A percentile compares a stretch with the other conserved stretches of the same genome.
These are phyloP conservation scores for Xylaria sp. DNA, from an alignment of 2,329 filamentous ascomycete genomes.

Conservation along the genomic window DNA sequence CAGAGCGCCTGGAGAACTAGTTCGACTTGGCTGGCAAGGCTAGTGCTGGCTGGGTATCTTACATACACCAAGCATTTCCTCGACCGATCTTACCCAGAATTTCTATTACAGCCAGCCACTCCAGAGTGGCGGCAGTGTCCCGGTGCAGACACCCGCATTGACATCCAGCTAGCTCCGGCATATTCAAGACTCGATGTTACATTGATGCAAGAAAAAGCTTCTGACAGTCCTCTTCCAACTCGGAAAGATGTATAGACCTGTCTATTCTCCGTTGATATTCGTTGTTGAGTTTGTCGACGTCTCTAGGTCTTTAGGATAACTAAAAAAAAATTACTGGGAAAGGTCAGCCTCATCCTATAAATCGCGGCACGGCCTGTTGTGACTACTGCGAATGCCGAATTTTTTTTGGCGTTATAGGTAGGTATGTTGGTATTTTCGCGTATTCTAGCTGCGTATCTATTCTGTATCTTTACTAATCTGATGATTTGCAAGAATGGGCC, in stretches of 20 bases:
- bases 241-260: background rate
- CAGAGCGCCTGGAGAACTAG: conserved; percentile 9
- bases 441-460: conserved; percentile 1
- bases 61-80: conserved; percentile 3
- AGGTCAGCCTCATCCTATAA: background rate
- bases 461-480: conserved; percentile 1
- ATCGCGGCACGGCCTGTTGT: background rate
- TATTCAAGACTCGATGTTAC: conserved; percentile 18
- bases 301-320: conserved; percentile 5
- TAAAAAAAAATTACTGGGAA: conserved; percentile 1
- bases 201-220: conserved; percentile 16
- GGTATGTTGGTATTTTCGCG: background rate
- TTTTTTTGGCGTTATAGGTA: background rate
- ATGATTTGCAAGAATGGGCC: conserved; percentile 1
- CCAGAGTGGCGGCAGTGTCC: conserved; percentile 10
- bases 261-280: background rate
- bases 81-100: conserved; percentile 15
- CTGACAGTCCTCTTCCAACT: conserved; percentile 11
- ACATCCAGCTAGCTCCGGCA: conserved; percentile 17
- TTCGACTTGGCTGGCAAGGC: background rate
- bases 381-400: background rate
- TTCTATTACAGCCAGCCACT: conserved; percentile 19
- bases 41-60: background rate
- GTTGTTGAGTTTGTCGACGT: background rate
- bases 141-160: conserved; percentile 30